Evolutionary conservation across 257 asterid genomes (phyloP).

Genomic region (Avicennia marina): DNA sequence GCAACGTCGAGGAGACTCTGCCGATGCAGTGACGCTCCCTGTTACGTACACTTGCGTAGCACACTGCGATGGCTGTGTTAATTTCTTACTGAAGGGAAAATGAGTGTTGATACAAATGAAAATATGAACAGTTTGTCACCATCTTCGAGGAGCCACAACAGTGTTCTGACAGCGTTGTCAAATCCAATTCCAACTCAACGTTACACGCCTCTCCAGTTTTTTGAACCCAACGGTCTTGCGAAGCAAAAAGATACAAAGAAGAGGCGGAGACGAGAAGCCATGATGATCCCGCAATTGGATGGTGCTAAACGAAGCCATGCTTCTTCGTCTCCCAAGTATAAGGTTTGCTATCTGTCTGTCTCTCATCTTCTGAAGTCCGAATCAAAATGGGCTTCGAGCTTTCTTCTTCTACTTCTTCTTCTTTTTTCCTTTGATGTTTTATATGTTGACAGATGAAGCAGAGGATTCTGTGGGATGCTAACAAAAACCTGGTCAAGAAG

Average conservation of each 20-base stretch:
- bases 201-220: not conserved
- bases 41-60: no score
- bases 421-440: not conserved
- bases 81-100: no score
- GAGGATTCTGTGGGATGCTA: conserved; percentile 12
- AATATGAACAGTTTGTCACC: no score
- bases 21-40: no score
- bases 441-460: conserved; percentile 11
- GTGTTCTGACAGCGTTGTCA: conserved; percentile 7
- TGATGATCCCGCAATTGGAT: conserved; percentile 2
- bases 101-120: no score
- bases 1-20: no score
- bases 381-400: not conserved
- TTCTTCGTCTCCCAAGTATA: conserved; percentile 1
- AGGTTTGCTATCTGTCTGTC: conserved; percentile 24
- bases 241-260: not conserved
- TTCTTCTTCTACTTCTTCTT: not conserved
- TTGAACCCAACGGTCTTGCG: conserved; percentile 8
- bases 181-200: not conserved
- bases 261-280: not conserved
- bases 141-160: not conserved
- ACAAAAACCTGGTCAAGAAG: conserved; percentile 22
- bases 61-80: no score
- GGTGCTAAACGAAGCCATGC: not conserved
- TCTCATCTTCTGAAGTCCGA: no score